These are phyloP conservation scores for Aspergillus unguis DNA, from an alignment of 2,329 filamentous ascomycete species.

Conservation along the genomic window DNA sequence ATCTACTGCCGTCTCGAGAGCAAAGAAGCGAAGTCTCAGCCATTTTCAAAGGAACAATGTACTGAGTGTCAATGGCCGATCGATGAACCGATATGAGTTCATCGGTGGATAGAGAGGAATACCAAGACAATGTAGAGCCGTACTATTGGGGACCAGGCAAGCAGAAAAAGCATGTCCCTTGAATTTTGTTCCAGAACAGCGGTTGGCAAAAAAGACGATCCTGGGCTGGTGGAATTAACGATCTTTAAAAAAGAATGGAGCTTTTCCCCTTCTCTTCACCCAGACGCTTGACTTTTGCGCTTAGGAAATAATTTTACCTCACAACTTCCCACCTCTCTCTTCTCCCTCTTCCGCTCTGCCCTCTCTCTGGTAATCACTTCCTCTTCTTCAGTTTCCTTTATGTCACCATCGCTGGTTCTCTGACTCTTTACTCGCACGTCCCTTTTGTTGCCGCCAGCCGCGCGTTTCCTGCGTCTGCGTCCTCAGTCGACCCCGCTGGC, in stretches of 20 bases:
- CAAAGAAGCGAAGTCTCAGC: constrained; percentile 5
- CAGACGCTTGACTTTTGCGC: constrained; percentile 18
- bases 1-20: constrained; percentile 18
- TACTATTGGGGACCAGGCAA: constrained; percentile 10
- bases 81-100: background rate
- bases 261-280: constrained; percentile 16
- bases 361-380: constrained; percentile 28
- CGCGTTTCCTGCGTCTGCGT: constrained; percentile 36
- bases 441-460: constrained; percentile 38
- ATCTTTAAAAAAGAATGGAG: background rate
- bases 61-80: too few species aligned
- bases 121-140: constrained; percentile 10
- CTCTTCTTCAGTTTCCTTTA: constrained; percentile 38
- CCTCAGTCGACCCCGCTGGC: constrained; percentile 16
- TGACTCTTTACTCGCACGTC: constrained; percentile 35
- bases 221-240: background rate
- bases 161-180: constrained; percentile 6
- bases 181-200: constrained; percentile 9
- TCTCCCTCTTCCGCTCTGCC: constrained; percentile 19
- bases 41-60: background rate
- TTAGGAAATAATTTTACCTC: constrained; percentile 45
- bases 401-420: constrained; percentile 35
- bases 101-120: constrained; percentile 1
- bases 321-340: constrained; percentile 26
- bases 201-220: constrained; percentile 13